phyloP scores from a whole-genome alignment of 768 basidiomycete species.

The Rhizopogon vesiculosus region DNA sequence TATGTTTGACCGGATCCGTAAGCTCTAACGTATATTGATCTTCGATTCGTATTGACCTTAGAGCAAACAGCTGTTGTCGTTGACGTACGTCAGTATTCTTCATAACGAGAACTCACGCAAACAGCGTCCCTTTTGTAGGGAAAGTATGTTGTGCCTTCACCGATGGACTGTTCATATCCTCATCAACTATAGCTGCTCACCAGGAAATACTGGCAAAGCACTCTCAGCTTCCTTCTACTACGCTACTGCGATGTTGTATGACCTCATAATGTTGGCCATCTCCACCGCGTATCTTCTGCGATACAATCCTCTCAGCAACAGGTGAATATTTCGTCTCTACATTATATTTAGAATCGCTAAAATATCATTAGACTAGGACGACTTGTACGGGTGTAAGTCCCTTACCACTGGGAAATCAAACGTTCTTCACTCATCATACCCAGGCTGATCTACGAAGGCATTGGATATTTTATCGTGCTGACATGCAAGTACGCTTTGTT shows the following conservation, averaged over 20 bases:
- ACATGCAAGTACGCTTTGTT: constrained; percentile 32
- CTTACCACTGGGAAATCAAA: constrained; percentile 4
- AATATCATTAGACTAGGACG: constrained; percentile 18
- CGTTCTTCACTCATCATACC: background rate
- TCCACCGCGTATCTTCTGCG: constrained; percentile 49
- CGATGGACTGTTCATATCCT: background rate
- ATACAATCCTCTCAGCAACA: constrained; percentile 29
- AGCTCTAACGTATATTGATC: constrained; percentile 20
- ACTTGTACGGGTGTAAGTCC: constrained; percentile 24
- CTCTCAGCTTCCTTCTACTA: constrained; percentile 56
- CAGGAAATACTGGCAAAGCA: constrained; percentile 26
- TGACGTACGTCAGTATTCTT: constrained; percentile 14
- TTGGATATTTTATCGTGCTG: constrained; percentile 56
- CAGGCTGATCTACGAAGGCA: constrained; percentile 66
- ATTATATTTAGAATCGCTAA: constrained; percentile 2
- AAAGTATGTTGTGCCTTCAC: constrained; percentile 21
- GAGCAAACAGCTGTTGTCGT: constrained; percentile 11
- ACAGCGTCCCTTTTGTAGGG: constrained; percentile 22
- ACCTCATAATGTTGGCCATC: constrained; percentile 44
- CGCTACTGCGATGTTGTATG: constrained; percentile 52
- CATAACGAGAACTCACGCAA: background rate
- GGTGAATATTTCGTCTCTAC: constrained; percentile 12
- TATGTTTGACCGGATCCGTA: constrained; percentile 45
- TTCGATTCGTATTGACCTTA: constrained; percentile 6
- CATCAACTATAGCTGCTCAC: constrained; percentile 41